Percentiles rank a stretch among this genome's conserved stretches.
Evolutionary conservation across 2,329 filamentous ascomycete species (phyloP).

Genomic region (Colletotrichum sp.): DNA sequence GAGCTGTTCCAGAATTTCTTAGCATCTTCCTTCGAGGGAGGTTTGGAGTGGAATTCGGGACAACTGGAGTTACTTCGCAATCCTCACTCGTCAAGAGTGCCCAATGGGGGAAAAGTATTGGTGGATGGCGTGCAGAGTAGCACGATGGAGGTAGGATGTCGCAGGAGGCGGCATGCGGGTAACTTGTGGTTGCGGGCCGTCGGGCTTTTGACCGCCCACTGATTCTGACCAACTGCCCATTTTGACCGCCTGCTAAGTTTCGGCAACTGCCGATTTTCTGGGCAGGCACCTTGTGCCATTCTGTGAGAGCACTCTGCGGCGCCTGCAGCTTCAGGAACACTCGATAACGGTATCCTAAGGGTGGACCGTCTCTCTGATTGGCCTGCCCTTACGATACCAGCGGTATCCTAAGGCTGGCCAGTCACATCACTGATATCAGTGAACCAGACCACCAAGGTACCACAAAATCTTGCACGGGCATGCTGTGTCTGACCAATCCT

Average conservation of each 20-base stretch:
- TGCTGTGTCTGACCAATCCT: background rate
- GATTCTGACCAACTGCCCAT: background rate
- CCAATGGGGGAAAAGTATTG: background rate
- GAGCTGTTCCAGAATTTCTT: background rate
- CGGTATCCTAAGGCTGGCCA: too few species aligned
- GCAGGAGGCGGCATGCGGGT: background rate
- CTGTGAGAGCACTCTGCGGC: background rate
- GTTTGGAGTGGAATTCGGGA: background rate
- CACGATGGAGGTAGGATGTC: background rate
- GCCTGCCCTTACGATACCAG: too few species aligned
- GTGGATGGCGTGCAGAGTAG: background rate
- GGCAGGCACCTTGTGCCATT: background rate
- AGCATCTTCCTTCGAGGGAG: background rate
- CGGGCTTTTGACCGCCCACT: background rate
- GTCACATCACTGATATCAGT: too few species aligned
- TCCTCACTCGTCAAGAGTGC: background rate
- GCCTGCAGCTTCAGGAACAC: background rate
- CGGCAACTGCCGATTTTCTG: background rate
- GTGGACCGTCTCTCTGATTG: too few species aligned
- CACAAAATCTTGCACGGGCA: too few species aligned
- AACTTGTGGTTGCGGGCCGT: background rate
- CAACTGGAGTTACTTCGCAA: background rate
- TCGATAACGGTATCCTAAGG: too few species aligned
- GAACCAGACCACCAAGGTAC: too few species aligned
- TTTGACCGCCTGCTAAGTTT: too few species aligned